Percentiles rank a stretch among this genome's conserved stretches.
phyloP scores from a whole-genome alignment of 2,329 filamentous ascomycete genomes.

The Fusarium nelsonii region DNA sequence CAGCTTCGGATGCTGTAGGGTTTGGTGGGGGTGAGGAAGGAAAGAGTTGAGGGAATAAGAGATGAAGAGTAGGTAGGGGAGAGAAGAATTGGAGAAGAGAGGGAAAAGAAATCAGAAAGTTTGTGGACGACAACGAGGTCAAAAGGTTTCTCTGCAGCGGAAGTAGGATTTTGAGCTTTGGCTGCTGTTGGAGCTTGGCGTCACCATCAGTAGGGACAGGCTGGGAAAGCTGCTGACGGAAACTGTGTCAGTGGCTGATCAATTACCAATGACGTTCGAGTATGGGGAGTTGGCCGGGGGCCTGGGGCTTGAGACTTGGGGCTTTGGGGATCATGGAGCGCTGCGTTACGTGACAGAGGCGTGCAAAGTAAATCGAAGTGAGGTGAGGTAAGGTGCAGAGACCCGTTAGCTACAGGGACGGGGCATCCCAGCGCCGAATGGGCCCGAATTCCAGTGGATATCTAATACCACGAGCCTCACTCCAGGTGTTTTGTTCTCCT shows the following conservation, averaged over 20 bases:
- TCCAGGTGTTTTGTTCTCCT: slow-evolving; percentile 31
- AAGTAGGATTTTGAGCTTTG: slow-evolving; percentile 43
- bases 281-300: slow-evolving; percentile 14
- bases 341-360: slow-evolving; percentile 28
- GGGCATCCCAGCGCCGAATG: slow-evolving; percentile 29
- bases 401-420: slow-evolving; percentile 9
- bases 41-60: slow-evolving; percentile 32
- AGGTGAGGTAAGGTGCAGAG: slow-evolving; percentile 1
- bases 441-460: slow-evolving; percentile 37
- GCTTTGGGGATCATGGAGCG: slow-evolving; percentile 23
- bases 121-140: slow-evolving; percentile 48
- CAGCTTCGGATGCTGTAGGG: slow-evolving; percentile 56
- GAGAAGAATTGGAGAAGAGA: slow-evolving; percentile 45
- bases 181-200: slow-evolving; percentile 56
- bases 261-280: slow-evolving; percentile 41
- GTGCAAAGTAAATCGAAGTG: slow-evolving; percentile 8
- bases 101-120: slow-evolving; percentile 42
- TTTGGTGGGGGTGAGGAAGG: slow-evolving; percentile 46
- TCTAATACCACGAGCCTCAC: slow-evolving; percentile 27
- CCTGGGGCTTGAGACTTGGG: slow-evolving; percentile 29
- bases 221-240: slow-evolving; percentile 61
- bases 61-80: slow-evolving; percentile 19
- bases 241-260: slow-evolving; percentile 49
- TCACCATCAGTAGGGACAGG: slow-evolving; percentile 62
- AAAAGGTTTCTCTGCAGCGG: slow-evolving; percentile 34